These are phyloP conservation scores for Podospora pseudoanserina DNA, from an alignment of 495 filamentous ascomycete genomes.

Conservation along the genomic window DNA sequence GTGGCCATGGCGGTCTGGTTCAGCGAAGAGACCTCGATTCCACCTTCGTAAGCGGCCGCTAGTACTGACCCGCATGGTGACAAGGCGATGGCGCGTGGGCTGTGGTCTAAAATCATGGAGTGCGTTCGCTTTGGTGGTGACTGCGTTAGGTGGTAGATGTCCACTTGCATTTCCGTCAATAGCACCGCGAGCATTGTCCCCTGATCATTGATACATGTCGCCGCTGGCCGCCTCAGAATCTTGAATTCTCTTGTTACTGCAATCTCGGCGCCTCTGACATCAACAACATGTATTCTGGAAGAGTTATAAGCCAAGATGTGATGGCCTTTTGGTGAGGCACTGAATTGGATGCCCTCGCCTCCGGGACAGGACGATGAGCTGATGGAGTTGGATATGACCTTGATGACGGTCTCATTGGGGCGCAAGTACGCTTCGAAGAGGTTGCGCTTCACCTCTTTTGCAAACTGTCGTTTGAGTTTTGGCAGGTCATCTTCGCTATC, in stretches of 20 bases:
- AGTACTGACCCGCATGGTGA: conserved; percentile 78
- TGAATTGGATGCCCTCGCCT: conserved; percentile 82
- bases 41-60: conserved; percentile 80
- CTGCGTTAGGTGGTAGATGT: conserved; percentile 68
- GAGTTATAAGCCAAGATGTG: conserved; percentile 77
- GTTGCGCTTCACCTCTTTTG: conserved; percentile 68
- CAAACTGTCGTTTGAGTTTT: conserved; percentile 62
- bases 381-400: conserved; percentile 76
- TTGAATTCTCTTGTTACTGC: conserved; percentile 73
- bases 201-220: conserved; percentile 76
- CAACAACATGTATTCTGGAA: conserved; percentile 79
- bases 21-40: conserved; percentile 80
- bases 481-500: conserved; percentile 53
- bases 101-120: conserved; percentile 69
- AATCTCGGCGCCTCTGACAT: conserved; percentile 55
- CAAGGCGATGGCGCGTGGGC: conserved; percentile 70
- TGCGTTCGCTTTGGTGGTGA: conserved; percentile 62
- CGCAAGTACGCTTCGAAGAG: conserved; percentile 75
- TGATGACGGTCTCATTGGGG: conserved; percentile 66
- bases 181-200: conserved; percentile 74
- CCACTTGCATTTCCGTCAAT: conserved; percentile 74
- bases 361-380: conserved; percentile 78
- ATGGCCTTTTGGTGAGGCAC: conserved; percentile 68
- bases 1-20: conserved; percentile 59
- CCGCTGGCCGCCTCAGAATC: conserved; percentile 70